Conservation (phyloP, 495 filamentous ascomycete species). For the Clavariopsis aquatica region DNA sequence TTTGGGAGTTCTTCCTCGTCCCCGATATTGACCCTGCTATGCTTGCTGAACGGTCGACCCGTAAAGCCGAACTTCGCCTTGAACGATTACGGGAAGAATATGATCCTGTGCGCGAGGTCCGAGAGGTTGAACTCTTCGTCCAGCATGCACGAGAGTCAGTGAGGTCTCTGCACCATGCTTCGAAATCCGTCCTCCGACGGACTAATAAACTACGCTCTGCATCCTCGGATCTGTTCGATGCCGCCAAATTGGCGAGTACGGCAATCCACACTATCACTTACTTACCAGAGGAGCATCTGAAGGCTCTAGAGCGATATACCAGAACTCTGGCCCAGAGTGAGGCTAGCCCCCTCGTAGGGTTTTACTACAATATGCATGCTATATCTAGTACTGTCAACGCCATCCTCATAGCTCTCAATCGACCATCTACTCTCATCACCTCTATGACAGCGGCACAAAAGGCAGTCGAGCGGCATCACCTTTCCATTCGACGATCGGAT, state of each 20-base stretch:
- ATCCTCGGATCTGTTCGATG: conserved; percentile 66
- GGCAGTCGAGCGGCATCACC: conserved; percentile 73
- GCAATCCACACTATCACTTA: conserved; percentile 62
- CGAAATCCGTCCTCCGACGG: conserved; percentile 73
- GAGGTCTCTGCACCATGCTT: conserved; percentile 76
- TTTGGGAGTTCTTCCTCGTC: conserved; percentile 99
- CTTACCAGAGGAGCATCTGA: conserved; percentile 66
- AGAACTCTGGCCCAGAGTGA: conserved; percentile 65
- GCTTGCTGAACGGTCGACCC: conserved; percentile 83
- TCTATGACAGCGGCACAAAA: conserved; percentile 62
- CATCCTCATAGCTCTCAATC: conserved; percentile 74
- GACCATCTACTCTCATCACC: conserved; percentile 75
- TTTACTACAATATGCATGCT: conserved; percentile 73
- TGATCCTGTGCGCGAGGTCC: conserved; percentile 72
- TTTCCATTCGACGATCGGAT: conserved; percentile 68
- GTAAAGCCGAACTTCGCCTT: conserved; percentile 77
- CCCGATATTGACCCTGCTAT: conserved; percentile 87
- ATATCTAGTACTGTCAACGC: conserved; percentile 77
- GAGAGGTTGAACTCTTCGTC: conserved; percentile 92
- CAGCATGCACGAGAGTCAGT: conserved; percentile 86
- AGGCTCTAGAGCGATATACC: conserved; percentile 73
- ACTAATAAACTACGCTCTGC: conserved; percentile 60
- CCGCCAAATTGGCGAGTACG: conserved; percentile 60
- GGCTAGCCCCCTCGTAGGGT: conserved; percentile 70
- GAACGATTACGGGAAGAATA: conserved; percentile 89